A percentile compares a stretch with the other conserved stretches of the same genome.
Evolutionary conservation across 768 basidiomycete species (phyloP).

Genomic region (Harrya chromipes): DNA sequence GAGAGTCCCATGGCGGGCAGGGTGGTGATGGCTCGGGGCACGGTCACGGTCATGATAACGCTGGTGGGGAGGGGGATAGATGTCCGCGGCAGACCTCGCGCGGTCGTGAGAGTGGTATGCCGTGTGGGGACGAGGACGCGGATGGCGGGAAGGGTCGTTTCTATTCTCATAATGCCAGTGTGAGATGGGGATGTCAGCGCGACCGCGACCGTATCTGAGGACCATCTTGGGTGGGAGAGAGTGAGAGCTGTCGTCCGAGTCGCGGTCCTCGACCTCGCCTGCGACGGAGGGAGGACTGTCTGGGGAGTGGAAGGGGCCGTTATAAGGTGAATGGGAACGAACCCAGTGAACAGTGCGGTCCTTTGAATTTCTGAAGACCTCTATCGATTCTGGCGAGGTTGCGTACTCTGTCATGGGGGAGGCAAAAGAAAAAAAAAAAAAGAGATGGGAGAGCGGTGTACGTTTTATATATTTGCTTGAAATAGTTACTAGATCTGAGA

Average conservation of each 20-base stretch:
- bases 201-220: constrained; percentile 62
- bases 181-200: constrained; percentile 64
- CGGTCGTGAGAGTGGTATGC: constrained; percentile 36
- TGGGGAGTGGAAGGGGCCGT: constrained; percentile 50
- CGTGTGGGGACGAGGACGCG: constrained; percentile 28
- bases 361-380: constrained; percentile 55
- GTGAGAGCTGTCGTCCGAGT: constrained; percentile 42
- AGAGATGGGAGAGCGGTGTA: constrained; percentile 1
- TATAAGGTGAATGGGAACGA: constrained; percentile 36
- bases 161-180: constrained; percentile 33
- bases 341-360: constrained; percentile 70
- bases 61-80: constrained; percentile 29
- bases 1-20: constrained; percentile 15
- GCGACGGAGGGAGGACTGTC: constrained; percentile 49
- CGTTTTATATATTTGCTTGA: constrained; percentile 21
- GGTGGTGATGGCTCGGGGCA: constrained; percentile 1
- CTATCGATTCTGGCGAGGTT: constrained; percentile 53
- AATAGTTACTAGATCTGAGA: constrained; percentile 22
- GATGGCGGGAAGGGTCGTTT: constrained; percentile 8
- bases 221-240: constrained; percentile 71
- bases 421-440: constrained; percentile 7
- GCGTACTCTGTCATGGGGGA: constrained; percentile 65
- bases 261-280: constrained; percentile 39
- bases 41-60: constrained; percentile 25
- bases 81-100: constrained; percentile 36